phyloP scores from a whole-genome alignment of 805 yeast genomes.

The Clavispora fructus region DNA sequence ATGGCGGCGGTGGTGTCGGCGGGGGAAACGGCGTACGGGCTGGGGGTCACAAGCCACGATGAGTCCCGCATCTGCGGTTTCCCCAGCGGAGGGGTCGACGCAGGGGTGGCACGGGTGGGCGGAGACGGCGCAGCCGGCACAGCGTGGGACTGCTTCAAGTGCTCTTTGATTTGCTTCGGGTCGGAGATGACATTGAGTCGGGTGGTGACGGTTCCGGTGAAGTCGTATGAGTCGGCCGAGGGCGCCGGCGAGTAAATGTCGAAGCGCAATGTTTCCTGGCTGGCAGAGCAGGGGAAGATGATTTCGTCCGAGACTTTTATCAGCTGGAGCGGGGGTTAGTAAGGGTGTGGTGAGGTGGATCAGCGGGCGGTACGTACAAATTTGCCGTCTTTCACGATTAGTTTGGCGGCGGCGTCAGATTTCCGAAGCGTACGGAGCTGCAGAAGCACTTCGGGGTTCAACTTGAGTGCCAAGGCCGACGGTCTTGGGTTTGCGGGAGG shows the following conservation, averaged over 20 bases:
- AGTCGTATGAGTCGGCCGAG: conserved; percentile 10
- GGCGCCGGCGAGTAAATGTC: conserved; percentile 24
- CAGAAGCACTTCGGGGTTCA: conserved; percentile 23
- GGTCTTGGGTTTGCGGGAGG: conserved; percentile 16
- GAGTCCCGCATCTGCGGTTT: background rate
- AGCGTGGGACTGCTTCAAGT: background rate
- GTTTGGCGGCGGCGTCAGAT: conserved; percentile 19
- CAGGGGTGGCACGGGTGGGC: conserved; percentile 1
- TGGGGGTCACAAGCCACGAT: conserved; percentile 3
- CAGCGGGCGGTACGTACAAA: conserved; percentile 20
- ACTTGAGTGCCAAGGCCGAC: conserved; percentile 23
- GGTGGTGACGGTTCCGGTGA: conserved; percentile 27
- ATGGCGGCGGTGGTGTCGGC: conserved; percentile 7
- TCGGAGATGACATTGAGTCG: conserved; percentile 30
- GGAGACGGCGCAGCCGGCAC: background rate
- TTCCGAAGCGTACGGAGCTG: conserved; percentile 19
- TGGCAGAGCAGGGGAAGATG: conserved; percentile 27
- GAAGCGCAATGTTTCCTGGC: conserved; percentile 32
- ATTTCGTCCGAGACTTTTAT: conserved; percentile 23
- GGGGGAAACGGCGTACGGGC: conserved; percentile 6
- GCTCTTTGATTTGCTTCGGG: conserved; percentile 22
- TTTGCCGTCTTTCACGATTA: conserved; percentile 33
- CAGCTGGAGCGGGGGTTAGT: conserved; percentile 22
- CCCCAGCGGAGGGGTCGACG: background rate
- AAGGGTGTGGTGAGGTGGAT: background rate